Evolutionary conservation across 2,329 filamentous ascomycete genomes (phyloP), one percentile per base, ranked within the genome.

Genomic region (Scytalidium sp.): DNA sequence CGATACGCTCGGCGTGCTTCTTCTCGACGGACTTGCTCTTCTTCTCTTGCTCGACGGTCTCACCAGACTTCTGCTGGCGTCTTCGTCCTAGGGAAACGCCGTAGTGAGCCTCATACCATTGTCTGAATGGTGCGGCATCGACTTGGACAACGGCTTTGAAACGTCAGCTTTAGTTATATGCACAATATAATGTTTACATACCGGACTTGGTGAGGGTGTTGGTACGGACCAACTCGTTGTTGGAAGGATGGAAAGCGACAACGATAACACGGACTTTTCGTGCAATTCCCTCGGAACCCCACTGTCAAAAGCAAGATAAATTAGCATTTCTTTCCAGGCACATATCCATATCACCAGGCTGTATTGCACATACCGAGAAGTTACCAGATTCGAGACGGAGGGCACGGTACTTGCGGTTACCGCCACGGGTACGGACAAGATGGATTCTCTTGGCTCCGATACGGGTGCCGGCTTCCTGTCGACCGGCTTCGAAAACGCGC

Each of bases 31-130:
- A 80, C 81, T 95, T 95, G 83, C 86, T 91, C 88, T 96, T 97
- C 50, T 96, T 95, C 65, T 86, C 83, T 76, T 56, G 73, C 70
- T 70, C 65, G 58, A 60, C 53, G 51, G 57, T 58, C 49, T 67
- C 64, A 45, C 64, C 70, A 46, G 66, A 61, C 77, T 95, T 92
- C 75, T 86, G 82, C 82, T 96, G 91, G 79, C 92, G 90, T 78
- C 87, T 88, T 68, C 92, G 89, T 74, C 94, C 94, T 60, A 99
- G 73, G 67, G 81, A 67, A 76, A 90, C 83, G 72, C 94, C 94
- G 84, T 99, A 99, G 88, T 99, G 94, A 65, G 94, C 90, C 86
- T 99, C 94, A 80, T 96, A 99, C 94, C 94, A 99, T 81, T 97
- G 93, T 75, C 94, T 85, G 90, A 99, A 99, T 65, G 94, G 94